Percentiles rank a stretch among this genome's conserved stretches.
Evolutionary conservation across 352 stramenopile genomes (phyloP).

Genomic region (Pythium phragmitis): DNA sequence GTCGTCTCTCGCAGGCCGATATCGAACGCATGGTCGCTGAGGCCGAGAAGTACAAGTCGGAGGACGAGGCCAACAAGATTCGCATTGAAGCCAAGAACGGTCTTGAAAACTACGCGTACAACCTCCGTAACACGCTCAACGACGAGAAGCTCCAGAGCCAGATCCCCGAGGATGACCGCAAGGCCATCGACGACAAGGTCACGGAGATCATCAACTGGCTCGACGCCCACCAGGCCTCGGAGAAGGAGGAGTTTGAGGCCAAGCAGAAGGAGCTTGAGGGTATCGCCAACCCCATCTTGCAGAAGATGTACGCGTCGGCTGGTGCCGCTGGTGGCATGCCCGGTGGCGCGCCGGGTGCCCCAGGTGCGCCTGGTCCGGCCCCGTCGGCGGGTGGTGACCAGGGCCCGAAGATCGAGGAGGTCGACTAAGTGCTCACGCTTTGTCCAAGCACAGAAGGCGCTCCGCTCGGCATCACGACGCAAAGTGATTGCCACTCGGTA

Average conservation of each 20-base stretch:
- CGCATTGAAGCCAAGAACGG: slow-evolving; percentile 95
- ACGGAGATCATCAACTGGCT: slow-evolving; percentile 99
- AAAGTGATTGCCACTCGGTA: not conserved
- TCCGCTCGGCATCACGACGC: slow-evolving; percentile 1
- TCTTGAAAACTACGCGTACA: slow-evolving; percentile 95
- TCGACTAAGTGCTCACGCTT: slow-evolving; percentile 46
- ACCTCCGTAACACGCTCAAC: slow-evolving; percentile 87
- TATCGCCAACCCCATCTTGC: slow-evolving; percentile 98
- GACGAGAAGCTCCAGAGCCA: slow-evolving; percentile 87
- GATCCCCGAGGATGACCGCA: slow-evolving; percentile 90
- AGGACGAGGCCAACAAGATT: slow-evolving; percentile 95
- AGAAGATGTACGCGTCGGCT: slow-evolving; percentile 91
- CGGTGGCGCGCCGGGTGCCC: slow-evolving; percentile 33
- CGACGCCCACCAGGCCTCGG: slow-evolving; percentile 97
- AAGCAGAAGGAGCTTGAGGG: slow-evolving; percentile 99
- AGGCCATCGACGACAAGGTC: slow-evolving; percentile 87
- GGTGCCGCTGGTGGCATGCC: slow-evolving; percentile 44
- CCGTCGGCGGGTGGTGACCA: slow-evolving; percentile 35
- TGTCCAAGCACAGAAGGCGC: not conserved
- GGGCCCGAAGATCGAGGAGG: slow-evolving; percentile 78
- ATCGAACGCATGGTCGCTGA: slow-evolving; percentile 98
- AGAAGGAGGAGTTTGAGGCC: slow-evolving; percentile 96
- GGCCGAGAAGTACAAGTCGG: slow-evolving; percentile 97
- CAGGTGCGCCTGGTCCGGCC: slow-evolving; percentile 18
- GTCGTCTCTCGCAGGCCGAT: slow-evolving; percentile 95